Conservation (phyloP, 148 eudicot species). For the Vaccinium vitisidaea region DNA sequence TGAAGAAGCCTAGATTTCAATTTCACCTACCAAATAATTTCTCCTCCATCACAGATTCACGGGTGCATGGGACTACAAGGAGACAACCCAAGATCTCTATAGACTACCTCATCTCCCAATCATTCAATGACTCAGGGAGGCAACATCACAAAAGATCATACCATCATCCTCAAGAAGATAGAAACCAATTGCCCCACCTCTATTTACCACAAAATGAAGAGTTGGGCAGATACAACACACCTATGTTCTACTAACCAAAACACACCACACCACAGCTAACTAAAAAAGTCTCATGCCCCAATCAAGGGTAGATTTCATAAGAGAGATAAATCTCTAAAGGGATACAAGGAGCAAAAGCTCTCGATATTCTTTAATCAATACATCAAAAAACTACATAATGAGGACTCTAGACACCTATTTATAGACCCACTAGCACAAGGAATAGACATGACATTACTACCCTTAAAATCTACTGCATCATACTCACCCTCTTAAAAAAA, state of each 20-base stretch:
- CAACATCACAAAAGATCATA: background rate
- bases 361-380: background rate
- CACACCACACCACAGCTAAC: background rate
- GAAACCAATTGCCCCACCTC: background rate
- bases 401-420: background rate
- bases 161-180: background rate
- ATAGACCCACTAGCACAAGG: background rate
- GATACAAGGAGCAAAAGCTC: background rate
- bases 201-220: background rate
- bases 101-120: background rate
- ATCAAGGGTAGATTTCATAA: background rate
- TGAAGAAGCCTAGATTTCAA: background rate
- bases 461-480: background rate
- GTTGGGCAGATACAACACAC: background rate
- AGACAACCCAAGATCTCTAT: background rate
- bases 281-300: no score
- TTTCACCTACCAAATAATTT: background rate
- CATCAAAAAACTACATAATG: background rate
- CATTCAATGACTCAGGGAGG: background rate
- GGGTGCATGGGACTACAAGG: background rate
- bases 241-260: background rate
- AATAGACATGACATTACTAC: background rate
- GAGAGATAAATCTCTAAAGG: background rate
- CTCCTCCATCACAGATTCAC: background rate
- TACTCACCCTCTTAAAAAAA: no score